Conservation (phyloP, 495 filamentous ascomycete species). For the Aspergillus homomorphus region DNA sequence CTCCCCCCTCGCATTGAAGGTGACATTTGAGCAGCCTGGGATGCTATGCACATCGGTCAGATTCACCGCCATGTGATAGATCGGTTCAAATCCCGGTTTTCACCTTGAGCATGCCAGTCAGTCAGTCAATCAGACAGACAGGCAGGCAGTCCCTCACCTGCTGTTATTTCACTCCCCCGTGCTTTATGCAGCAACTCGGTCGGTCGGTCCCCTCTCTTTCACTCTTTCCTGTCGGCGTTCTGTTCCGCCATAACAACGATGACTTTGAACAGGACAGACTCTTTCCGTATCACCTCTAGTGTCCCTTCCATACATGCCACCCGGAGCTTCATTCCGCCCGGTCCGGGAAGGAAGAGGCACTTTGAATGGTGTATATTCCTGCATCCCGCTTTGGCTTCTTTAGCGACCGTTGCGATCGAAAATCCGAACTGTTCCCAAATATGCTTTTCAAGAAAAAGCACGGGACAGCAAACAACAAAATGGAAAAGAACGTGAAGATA, state of each 20-base stretch:
- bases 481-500: background rate
- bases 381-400: background rate
- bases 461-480: background rate
- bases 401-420: slow-evolving; percentile 7
- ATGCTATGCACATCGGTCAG: slow-evolving; percentile 12
- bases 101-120: too few species aligned
- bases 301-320: background rate
- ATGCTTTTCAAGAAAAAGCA: background rate
- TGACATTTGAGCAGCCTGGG: slow-evolving; percentile 10
- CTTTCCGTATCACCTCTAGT: too few species aligned
- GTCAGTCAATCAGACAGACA: too few species aligned
- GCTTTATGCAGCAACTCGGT: slow-evolving; percentile 13
- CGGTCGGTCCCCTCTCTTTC: background rate
- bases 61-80: slow-evolving; percentile 26
- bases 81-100: slow-evolving; percentile 17
- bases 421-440: background rate
- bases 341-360: background rate
- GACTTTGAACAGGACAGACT: background rate
- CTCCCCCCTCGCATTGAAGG: slow-evolving; percentile 10
- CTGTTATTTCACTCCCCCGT: slow-evolving; percentile 7
- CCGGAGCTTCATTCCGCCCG: background rate
- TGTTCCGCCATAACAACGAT: background rate
- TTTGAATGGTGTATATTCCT: background rate
- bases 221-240: background rate
- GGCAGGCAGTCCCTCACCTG: background rate